phyloP scores from a whole-genome alignment of 139 green algal species.

The Chlamydomonas urium region DNA sequence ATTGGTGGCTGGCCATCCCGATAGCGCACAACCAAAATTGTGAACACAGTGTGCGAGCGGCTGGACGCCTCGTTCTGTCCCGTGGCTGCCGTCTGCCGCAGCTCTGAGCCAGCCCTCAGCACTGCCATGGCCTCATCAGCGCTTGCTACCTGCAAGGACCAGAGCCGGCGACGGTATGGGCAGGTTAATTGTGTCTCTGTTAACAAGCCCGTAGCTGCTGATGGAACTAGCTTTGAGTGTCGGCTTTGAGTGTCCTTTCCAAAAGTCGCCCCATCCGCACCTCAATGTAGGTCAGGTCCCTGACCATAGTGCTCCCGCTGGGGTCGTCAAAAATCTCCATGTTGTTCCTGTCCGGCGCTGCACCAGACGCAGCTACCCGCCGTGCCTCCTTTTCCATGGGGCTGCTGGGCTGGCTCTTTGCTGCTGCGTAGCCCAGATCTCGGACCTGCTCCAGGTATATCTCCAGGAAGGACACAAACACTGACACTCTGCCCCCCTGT shows the following conservation, averaged over 20 bases:
- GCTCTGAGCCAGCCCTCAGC: slow-evolving; percentile 20
- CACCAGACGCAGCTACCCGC: too few species aligned
- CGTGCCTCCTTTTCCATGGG: too few species aligned
- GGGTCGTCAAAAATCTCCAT: slow-evolving; percentile 50
- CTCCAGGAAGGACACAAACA: slow-evolving; percentile 42
- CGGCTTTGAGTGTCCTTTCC: too few species aligned
- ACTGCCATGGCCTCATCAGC: slow-evolving; percentile 27
- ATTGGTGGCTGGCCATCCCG: slow-evolving; percentile 26
- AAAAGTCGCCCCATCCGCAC: slow-evolving; percentile 20
- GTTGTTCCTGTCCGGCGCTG: slow-evolving; percentile 12
- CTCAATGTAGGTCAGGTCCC: slow-evolving; percentile 41
- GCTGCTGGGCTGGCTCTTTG: too few species aligned
- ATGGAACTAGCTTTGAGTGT: too few species aligned
- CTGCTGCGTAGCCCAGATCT: too few species aligned
- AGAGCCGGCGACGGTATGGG: background rate
- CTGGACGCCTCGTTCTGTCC: slow-evolving; percentile 35
- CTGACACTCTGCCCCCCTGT: background rate
- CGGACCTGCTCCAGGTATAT: slow-evolving; percentile 52
- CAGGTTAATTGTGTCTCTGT: too few species aligned
- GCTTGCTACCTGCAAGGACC: slow-evolving; percentile 22
- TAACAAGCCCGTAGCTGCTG: too few species aligned
- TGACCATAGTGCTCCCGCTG: slow-evolving; percentile 31
- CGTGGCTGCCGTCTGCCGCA: slow-evolving; percentile 27
- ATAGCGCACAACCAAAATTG: slow-evolving; percentile 31
- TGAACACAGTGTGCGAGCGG: slow-evolving; percentile 56